A percentile compares a stretch with the other conserved stretches of the same genome.
Evolutionary conservation across 768 basidiomycete species (phyloP).

Genomic region (Tubosaeta sp.): DNA sequence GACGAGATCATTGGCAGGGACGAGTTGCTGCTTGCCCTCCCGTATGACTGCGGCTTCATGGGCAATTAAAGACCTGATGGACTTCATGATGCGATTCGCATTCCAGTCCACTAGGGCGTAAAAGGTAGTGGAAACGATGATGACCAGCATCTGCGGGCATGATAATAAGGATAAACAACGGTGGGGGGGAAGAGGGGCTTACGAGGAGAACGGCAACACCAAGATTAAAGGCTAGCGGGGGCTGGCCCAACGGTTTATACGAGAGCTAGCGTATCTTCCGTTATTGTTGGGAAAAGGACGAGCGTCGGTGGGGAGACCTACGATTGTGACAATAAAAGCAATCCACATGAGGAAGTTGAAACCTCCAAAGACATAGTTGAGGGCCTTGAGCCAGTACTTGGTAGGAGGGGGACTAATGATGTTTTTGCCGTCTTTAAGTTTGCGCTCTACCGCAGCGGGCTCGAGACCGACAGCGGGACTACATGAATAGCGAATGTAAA

Average conservation of each 20-base stretch:
- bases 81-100: conserved; percentile 48
- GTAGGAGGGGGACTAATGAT: conserved; percentile 45
- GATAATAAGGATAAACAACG: conserved; percentile 8
- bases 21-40: conserved; percentile 43
- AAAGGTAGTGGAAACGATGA: conserved; percentile 39
- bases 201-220: conserved; percentile 50
- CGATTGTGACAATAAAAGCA: conserved; percentile 46
- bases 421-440: conserved; percentile 41
- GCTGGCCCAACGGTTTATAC: conserved; percentile 46
- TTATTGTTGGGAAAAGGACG: neutral
- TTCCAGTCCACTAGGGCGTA: conserved; percentile 51
- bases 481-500: conserved; percentile 41
- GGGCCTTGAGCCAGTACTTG: conserved; percentile 45
- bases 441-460: conserved; percentile 37
- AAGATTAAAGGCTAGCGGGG: conserved; percentile 42
- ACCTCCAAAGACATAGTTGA: conserved; percentile 54
- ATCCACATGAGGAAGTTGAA: conserved; percentile 56
- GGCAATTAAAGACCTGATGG: conserved; percentile 56
- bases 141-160: conserved; percentile 37
- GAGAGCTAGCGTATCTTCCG: conserved; percentile 38
- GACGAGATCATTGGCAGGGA: conserved; percentile 52
- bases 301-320: conserved; percentile 19
- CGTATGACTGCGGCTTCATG: conserved; percentile 54
- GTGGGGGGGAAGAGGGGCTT: conserved; percentile 19
- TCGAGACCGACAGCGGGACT: conserved; percentile 47